Base-by-base conservation (phyloP, 1,139 yeast species). In the Casaregolazyma lundiana region DNA sequence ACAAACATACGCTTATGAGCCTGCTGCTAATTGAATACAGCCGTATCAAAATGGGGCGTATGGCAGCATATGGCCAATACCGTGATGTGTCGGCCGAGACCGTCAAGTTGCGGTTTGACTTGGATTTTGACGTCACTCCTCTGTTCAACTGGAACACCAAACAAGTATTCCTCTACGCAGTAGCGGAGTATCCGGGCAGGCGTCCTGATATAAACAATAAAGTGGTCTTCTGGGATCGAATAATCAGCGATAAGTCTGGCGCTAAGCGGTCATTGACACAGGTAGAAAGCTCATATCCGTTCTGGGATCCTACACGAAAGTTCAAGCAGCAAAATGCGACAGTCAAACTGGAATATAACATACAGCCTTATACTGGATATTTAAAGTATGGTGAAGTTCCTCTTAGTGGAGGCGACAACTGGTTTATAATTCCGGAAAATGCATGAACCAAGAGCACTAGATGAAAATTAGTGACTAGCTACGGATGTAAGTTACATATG, bases 101-200 rank as follows among this genome's bases (percentile, higher is more conserved):
- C 62, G 76, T 84, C 47, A 78, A 77, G 59, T 66, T 89, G 38
- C 69, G 68, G 15, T 89, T 90, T 61, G 96, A 88, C 62, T 69
- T 92, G 49, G 78, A 78, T 7, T 76, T 70, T 3, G 88, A 83
- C 57, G 64, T 92, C 56, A 64, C 84, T 0, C 81, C 89, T 1
- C 72, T 92, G 48, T 90, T 90, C 76, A 89, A 86, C 65, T 92
- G 97, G 97, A 92, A 92, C 67, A 92, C 98, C 9, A 92, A 92
- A 62, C 98, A 92, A 65, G 80, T 92, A 17, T 90, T 92, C 63
- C 85, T 84, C 4, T 92, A 90, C 60, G 72, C 92, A 52, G 86
- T 95, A 1, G 96, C 95, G 1, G 94, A 88, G 59, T 89, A 90
- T 60, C 81, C 83, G 9, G 92, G 92, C 1, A 75, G 73, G 55